A percentile compares a stretch with the other conserved stretches of the same genome.
Evolutionary conservation across 352 stramenopile genomes (phyloP).

Genomic region (Globisporangium megalacanthum): DNA sequence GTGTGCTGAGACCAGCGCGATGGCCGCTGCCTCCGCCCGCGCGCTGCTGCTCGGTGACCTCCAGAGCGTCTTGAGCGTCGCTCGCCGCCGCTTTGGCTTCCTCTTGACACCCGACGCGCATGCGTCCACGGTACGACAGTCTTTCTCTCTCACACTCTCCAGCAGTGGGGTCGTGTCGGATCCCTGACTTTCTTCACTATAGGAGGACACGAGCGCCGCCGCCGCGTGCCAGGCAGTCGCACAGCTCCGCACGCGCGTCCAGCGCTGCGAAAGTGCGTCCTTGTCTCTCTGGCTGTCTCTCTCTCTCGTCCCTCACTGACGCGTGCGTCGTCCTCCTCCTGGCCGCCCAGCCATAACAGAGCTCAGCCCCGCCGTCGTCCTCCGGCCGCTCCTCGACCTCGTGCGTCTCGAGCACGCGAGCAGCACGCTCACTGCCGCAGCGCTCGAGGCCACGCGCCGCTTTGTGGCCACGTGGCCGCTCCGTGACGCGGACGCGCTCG

Average conservation of each 20-base stretch:
- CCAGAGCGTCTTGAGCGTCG: slow-evolving; percentile 64
- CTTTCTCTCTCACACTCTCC: neutral
- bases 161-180: too few species aligned
- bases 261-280: slow-evolving; percentile 58
- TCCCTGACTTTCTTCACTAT: too few species aligned
- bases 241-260: slow-evolving; percentile 48
- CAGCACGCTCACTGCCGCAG: slow-evolving; percentile 89
- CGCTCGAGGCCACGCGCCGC: slow-evolving; percentile 93
- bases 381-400: slow-evolving; percentile 94
- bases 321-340: neutral
- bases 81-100: slow-evolving; percentile 48
- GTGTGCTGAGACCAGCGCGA: neutral
- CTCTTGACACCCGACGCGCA: slow-evolving; percentile 17
- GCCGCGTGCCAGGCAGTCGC: slow-evolving; percentile 49
- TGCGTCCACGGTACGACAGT: neutral
- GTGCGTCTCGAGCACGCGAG: slow-evolving; percentile 91
- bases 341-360: slow-evolving; percentile 39
- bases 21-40: slow-evolving; percentile 20
- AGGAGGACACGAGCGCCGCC: neutral
- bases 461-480: slow-evolving; percentile 87
- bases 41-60: slow-evolving; percentile 67
- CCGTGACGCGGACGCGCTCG: slow-evolving; percentile 48
- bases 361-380: slow-evolving; percentile 44
- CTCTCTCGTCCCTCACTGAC: neutral
- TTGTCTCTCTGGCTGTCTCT: too few species aligned